Evolutionary conservation across 2,329 filamentous ascomycete species (phyloP), one percentile per base, ranked within the genome.

Genomic region (Podosphaera fusca): DNA sequence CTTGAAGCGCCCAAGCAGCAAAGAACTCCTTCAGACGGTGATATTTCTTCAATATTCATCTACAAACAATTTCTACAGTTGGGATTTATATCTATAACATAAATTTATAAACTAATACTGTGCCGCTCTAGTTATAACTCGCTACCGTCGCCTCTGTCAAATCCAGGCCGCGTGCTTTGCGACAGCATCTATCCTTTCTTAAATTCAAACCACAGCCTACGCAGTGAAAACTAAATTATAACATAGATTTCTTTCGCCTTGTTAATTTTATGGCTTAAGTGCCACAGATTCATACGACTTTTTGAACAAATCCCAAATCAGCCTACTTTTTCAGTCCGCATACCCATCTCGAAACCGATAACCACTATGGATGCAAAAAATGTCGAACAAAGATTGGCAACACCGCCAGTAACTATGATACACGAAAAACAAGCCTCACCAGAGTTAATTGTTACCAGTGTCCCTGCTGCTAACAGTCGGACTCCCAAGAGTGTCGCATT

Each of bases 401-500:
- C 67, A 57, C 66, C 66, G 56, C 64, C 65, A 53, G 59, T 60
- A 52, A 53, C 56, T 45, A 63, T 63, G 61, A 56, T 53, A 33
- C 59, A 59, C 55, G 58, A 58, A 55, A 63, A 65, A 46, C 61
- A 61, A 21, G 62, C 55, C 50, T 62, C 62, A 34, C 62, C 61
- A 29, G 63, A 61, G 57, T 62, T 60, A 33, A 62, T 66, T 55
- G 61, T 57, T 55, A 56, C 57, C 54, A 63, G 58, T 52, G 63
- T 67, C 60, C 67, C 66, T 56, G 66, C 65, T 30, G 63, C 63
- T 55, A 64, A 61, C 46, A 67, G 61, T 50, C 65, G 63, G 49
- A 71, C 72, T 40, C 78, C 80, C 61, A 89, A 88, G 74, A 82
- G 82, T 67, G 82, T 89, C 72, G 78, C 83, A 73, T 89, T 90